Base-by-base conservation (phyloP, 75 land plant genomes). In the Sequoiadendron giganteum region DNA sequence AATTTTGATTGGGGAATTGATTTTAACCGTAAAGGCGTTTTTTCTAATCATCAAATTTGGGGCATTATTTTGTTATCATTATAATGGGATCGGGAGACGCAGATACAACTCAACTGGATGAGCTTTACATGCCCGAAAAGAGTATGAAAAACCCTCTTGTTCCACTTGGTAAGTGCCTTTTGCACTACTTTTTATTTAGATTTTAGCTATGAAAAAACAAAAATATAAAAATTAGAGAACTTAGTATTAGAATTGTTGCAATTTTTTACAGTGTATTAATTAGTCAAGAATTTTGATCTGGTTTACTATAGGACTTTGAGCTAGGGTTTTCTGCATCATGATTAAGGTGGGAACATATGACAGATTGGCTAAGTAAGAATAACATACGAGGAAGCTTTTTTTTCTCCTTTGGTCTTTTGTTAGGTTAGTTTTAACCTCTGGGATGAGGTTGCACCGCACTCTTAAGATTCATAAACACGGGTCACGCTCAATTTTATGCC, bases 21-120 rank as follows among this genome's bases (percentile, higher is more conserved):
- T 28, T 25, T 65, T 25, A 65, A 65, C 70, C 8, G 16, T 52
- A 52, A 52, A 65, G 10, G 8, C 70, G 28, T 25, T 6, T 2
- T 1, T 28, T 1, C n/a, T 25, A 28, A 25, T 9, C 9, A 13
- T 52, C 55, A 52, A 52, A 52, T 52, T 52, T 14, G 55, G 55
- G 55, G 55, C 14, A 52, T 65, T 1, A 28, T 65, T 65, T 65
- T 25, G 30, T 65, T 25, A 58, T 25, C 1, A 25, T 0, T 25
- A 65, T 65, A 79, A 84, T 84, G 85, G 56, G 85, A 43, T 84
- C 85, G 36, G 48, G 56, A n/a, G 55, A 84, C 30, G 15, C 56
- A 48, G 85, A 84, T 32, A 30, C 38, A 13, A 10, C 85, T 84
- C 36, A 83, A 14, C 55, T 84, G 45, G 49, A 84, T 34, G 85